Evolutionary conservation across 495 filamentous ascomycete genomes (phyloP).

Genomic region (Xylaria castorea): DNA sequence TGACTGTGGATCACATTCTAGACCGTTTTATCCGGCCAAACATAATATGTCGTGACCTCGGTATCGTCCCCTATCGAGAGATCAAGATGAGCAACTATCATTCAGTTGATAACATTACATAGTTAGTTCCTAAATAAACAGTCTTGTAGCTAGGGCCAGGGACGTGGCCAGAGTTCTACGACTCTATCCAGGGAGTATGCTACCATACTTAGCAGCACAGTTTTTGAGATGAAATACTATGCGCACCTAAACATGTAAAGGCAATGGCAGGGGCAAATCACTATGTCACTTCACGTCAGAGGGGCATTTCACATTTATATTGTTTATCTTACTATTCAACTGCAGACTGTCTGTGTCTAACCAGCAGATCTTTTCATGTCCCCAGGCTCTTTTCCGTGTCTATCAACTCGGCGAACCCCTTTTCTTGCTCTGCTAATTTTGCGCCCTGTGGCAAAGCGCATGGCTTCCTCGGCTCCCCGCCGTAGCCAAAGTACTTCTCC

Average conservation of each 20-base stretch:
- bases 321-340: neutral
- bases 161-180: neutral
- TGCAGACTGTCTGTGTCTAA: neutral
- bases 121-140: neutral
- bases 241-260: neutral
- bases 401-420: slow-evolving; percentile 72
- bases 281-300: neutral
- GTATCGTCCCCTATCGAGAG: neutral
- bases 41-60: neutral
- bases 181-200: neutral
- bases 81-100: neutral
- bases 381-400: slow-evolving; percentile 63
- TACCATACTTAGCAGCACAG: neutral
- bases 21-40: neutral
- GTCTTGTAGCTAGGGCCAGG: neutral
- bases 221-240: neutral
- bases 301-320: neutral
- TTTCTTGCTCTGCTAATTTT: slow-evolving; percentile 60
- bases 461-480: slow-evolving; percentile 71
- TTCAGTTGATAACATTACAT: neutral
- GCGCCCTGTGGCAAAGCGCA: slow-evolving; percentile 64
- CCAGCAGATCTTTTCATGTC: neutral
- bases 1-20: neutral
- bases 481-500: slow-evolving; percentile 74
- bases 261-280: neutral